Percentiles rank a stretch among this genome's conserved stretches.
These are phyloP conservation scores for Ziziphus jujuba DNA, from an alignment of 306 rosid genomes.

Conservation along the genomic window DNA sequence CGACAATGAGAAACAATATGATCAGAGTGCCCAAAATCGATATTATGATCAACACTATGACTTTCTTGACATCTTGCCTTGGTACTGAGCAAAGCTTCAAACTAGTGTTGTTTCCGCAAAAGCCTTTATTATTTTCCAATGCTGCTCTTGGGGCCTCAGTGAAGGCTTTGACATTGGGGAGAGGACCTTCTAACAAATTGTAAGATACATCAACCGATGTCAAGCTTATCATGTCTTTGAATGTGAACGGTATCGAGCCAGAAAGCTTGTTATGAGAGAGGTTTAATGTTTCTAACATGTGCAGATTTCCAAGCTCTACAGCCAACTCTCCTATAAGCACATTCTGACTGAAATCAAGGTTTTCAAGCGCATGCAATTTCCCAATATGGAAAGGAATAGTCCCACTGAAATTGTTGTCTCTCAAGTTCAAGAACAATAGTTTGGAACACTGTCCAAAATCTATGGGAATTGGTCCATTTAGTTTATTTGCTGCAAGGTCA, in stretches of 20 bases:
- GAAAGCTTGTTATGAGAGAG: not conserved
- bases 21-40: not conserved
- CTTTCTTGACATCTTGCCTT: not conserved
- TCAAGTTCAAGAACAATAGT: no score
- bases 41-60: not conserved
- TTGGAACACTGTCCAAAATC: no score
- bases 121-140: not conserved
- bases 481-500: no score
- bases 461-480: no score
- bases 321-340: not conserved
- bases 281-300: not conserved
- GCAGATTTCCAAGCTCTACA: not conserved
- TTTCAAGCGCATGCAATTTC: not conserved
- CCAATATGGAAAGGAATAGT: no score
- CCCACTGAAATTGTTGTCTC: no score
- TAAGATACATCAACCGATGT: not conserved
- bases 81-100: not conserved
- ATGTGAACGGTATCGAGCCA: not conserved
- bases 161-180: not conserved
- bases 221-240: not conserved
- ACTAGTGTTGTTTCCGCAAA: not conserved
- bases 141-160: not conserved
- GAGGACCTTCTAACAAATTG: not conserved
- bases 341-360: not conserved
- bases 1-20: not conserved